A percentile compares a stretch with the other conserved stretches of the same genome.
Evolutionary conservation across 192 early-diverging fungal genomes (phyloP).

Genomic region (Paraglomus brasilianum): DNA sequence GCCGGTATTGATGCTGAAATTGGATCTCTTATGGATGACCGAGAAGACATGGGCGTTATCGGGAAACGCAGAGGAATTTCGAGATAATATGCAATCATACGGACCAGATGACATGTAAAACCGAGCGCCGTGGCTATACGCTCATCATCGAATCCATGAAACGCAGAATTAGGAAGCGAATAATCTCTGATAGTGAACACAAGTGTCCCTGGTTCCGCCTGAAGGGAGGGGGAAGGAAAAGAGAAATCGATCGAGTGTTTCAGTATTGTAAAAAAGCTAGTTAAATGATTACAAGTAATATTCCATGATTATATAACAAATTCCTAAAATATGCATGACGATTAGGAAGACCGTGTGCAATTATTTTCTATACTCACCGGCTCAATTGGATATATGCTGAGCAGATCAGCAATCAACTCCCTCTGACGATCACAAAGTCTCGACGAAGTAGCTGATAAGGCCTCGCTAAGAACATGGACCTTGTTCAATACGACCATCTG

Average conservation of each 20-base stretch:
- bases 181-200: not conserved
- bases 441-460: constrained; percentile 16
- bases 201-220: not conserved
- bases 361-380: constrained; percentile 40
- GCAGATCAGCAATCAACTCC: constrained; percentile 57
- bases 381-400: constrained; percentile 59
- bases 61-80: constrained; percentile 71
- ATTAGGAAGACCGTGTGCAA: not conserved
- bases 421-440: constrained; percentile 40
- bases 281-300: not conserved
- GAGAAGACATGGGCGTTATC: constrained; percentile 71
- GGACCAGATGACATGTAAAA: constrained; percentile 64
- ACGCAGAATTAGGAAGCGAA: not conserved
- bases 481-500: constrained; percentile 33
- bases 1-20: constrained; percentile 38
- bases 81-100: constrained; percentile 70
- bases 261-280: not conserved
- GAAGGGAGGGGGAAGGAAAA: not conserved
- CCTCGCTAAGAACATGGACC: constrained; percentile 30
- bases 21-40: constrained; percentile 60
- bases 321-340: not conserved
- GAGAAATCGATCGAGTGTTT: not conserved
- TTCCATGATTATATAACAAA: not conserved
- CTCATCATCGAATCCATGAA: constrained; percentile 56
- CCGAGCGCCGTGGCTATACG: constrained; percentile 67